Conservation (phyloP, 805 yeast genomes). For the Candida insectorum region DNA sequence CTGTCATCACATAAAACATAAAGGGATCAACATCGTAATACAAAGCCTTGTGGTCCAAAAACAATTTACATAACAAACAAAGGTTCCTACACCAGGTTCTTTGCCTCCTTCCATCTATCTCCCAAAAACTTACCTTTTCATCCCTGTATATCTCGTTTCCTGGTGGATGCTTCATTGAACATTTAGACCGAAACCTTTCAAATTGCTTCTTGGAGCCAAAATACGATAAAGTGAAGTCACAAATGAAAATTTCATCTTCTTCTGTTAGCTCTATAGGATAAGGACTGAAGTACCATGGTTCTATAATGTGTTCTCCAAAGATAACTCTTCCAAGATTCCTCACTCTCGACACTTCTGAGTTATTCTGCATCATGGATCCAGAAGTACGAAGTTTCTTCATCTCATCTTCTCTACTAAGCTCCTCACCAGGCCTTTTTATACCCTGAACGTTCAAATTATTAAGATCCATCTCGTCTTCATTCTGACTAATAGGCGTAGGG, state of each 20-base stretch:
- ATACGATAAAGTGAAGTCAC: slow-evolving; percentile 86
- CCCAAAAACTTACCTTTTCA: slow-evolving; percentile 89
- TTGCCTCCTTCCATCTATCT: slow-evolving; percentile 94
- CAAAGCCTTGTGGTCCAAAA: slow-evolving; percentile 91
- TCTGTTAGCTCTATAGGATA: slow-evolving; percentile 94
- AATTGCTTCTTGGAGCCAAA: slow-evolving; percentile 89
- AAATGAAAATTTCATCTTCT: slow-evolving; percentile 83
- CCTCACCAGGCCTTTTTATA: slow-evolving; percentile 59
- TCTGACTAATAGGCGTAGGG: slow-evolving; percentile 19
- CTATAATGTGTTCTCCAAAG: slow-evolving; percentile 87
- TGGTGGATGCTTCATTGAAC: slow-evolving; percentile 93
- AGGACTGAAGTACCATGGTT: slow-evolving; percentile 99
- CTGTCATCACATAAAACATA: slow-evolving; percentile 92
- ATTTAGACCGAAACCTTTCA: slow-evolving; percentile 84
- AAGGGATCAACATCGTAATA: slow-evolving; percentile 99
- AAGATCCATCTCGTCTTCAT: slow-evolving; percentile 75
- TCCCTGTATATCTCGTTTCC: slow-evolving; percentile 97
- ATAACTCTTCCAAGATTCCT: slow-evolving; percentile 76
- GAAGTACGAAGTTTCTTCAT: slow-evolving; percentile 86
- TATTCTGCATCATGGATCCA: slow-evolving; percentile 95
- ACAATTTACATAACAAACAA: slow-evolving; percentile 84
- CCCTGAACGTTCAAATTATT: slow-evolving; percentile 88
- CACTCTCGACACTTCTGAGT: slow-evolving; percentile 85
- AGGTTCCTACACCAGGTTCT: slow-evolving; percentile 96
- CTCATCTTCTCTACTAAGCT: slow-evolving; percentile 83